phyloP scores from a whole-genome alignment of 768 basidiomycete species.

The Amanita muscaria region DNA sequence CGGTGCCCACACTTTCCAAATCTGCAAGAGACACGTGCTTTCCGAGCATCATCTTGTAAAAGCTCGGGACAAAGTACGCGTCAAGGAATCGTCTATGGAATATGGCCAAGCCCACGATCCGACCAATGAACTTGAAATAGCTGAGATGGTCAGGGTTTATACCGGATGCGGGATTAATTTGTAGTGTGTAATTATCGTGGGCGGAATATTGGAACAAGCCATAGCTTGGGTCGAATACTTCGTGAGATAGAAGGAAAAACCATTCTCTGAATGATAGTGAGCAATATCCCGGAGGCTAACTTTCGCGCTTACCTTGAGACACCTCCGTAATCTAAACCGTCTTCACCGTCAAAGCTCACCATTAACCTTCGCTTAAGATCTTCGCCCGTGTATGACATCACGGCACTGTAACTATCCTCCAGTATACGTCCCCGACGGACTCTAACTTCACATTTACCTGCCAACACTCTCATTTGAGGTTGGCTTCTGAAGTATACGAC shows the following conservation, averaged over 20 bases:
- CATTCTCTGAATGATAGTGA: slow-evolving; percentile 49
- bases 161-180: slow-evolving; percentile 69
- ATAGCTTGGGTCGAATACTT: slow-evolving; percentile 76
- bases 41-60: slow-evolving; percentile 70
- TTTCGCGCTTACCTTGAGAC: slow-evolving; percentile 47
- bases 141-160: slow-evolving; percentile 72
- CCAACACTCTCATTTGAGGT: slow-evolving; percentile 67
- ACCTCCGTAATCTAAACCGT: slow-evolving; percentile 73
- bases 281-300: slow-evolving; percentile 6
- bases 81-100: slow-evolving; percentile 76
- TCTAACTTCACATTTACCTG: slow-evolving; percentile 84
- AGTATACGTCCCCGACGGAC: slow-evolving; percentile 72
- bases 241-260: slow-evolving; percentile 80
- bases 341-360: slow-evolving; percentile 73
- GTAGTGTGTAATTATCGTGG: slow-evolving; percentile 73
- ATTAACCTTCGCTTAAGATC: slow-evolving; percentile 64
- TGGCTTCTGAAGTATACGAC: slow-evolving; percentile 90
- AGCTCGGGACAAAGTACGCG: slow-evolving; percentile 70
- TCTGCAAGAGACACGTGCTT: slow-evolving; percentile 55
- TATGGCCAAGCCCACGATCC: slow-evolving; percentile 63
- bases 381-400: slow-evolving; percentile 72
- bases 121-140: slow-evolving; percentile 79
- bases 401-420: slow-evolving; percentile 79
- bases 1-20: slow-evolving; percentile 61
- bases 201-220: slow-evolving; percentile 78